These are phyloP conservation scores for Gossypium gossypioides DNA, from an alignment of 441 rosid genomes.

Conservation along the genomic window DNA sequence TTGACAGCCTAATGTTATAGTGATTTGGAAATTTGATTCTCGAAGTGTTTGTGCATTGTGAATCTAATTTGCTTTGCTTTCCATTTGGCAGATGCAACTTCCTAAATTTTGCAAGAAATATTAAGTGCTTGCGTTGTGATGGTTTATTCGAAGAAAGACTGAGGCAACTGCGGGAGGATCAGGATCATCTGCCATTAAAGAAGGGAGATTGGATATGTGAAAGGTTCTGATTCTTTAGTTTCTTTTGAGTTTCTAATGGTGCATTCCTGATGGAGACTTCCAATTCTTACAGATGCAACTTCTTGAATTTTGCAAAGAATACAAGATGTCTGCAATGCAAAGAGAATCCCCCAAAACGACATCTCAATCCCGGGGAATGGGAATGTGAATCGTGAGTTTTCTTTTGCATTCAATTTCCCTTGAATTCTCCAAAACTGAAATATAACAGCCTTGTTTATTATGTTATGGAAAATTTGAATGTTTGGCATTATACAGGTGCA, in stretches of 20 bases:
- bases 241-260: neutral
- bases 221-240: slow-evolving; percentile 30
- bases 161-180: slow-evolving; percentile 45
- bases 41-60: neutral
- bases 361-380: slow-evolving; percentile 86
- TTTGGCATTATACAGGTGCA: slow-evolving; percentile 43
- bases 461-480: neutral
- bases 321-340: slow-evolving; percentile 65
- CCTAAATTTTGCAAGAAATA: slow-evolving; percentile 67
- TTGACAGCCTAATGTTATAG: neutral
- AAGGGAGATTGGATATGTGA: slow-evolving; percentile 88
- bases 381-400: slow-evolving; percentile 79
- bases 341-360: slow-evolving; percentile 64
- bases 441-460: neutral
- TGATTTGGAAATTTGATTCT: neutral
- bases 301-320: slow-evolving; percentile 72
- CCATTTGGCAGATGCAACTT: slow-evolving; percentile 55
- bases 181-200: slow-evolving; percentile 66
- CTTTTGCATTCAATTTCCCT: neutral
- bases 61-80: neutral
- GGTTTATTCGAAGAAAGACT: slow-evolving; percentile 49
- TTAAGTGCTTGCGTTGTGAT: slow-evolving; percentile 63
- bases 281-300: slow-evolving; percentile 51
- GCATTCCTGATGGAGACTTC: slow-evolving; percentile 5
- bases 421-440: neutral